These are phyloP conservation scores for Hypoxylon sp. DNA, from an alignment of 2,329 filamentous ascomycete genomes.

Conservation along the genomic window DNA sequence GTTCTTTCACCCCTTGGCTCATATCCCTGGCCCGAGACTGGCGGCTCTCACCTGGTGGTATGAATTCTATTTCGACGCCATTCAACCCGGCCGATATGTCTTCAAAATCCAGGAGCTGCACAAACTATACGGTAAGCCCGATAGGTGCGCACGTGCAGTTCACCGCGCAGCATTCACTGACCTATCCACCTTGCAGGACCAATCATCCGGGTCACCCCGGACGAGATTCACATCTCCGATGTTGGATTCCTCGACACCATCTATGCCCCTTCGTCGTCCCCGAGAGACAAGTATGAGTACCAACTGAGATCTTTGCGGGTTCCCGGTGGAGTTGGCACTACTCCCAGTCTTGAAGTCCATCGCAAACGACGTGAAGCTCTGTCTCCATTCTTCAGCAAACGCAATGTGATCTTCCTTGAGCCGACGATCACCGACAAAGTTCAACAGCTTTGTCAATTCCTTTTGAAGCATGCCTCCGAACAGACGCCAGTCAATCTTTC, in stretches of 20 bases:
- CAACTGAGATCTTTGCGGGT: slow-evolving; percentile 47
- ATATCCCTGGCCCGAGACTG: slow-evolving; percentile 45
- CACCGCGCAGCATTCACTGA: slow-evolving; percentile 38
- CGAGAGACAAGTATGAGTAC: slow-evolving; percentile 51
- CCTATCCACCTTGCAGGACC: slow-evolving; percentile 47
- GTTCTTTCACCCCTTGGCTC: slow-evolving; percentile 45
- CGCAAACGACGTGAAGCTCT: slow-evolving; percentile 46
- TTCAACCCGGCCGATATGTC: slow-evolving; percentile 52
- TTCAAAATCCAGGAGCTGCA: slow-evolving; percentile 56
- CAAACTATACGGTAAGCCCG: slow-evolving; percentile 54
- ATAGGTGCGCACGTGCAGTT: slow-evolving; percentile 40
- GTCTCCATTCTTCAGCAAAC: slow-evolving; percentile 45
- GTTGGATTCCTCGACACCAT: slow-evolving; percentile 50
- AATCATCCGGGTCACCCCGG: slow-evolving; percentile 50
- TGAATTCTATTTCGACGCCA: slow-evolving; percentile 46
- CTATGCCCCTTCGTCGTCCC: slow-evolving; percentile 48
- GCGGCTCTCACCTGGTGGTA: slow-evolving; percentile 46
- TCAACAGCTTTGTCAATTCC: slow-evolving; percentile 44
- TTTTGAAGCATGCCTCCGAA: slow-evolving; percentile 45
- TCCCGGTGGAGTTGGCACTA: slow-evolving; percentile 51
- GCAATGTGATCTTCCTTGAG: slow-evolving; percentile 44
- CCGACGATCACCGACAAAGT: slow-evolving; percentile 45
- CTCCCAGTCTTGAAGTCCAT: slow-evolving; percentile 48
- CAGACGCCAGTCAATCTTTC: slow-evolving; percentile 47
- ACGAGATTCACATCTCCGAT: slow-evolving; percentile 50